Conservation (phyloP, 75 land plant species). For the Cupressus sempervirens region DNA sequence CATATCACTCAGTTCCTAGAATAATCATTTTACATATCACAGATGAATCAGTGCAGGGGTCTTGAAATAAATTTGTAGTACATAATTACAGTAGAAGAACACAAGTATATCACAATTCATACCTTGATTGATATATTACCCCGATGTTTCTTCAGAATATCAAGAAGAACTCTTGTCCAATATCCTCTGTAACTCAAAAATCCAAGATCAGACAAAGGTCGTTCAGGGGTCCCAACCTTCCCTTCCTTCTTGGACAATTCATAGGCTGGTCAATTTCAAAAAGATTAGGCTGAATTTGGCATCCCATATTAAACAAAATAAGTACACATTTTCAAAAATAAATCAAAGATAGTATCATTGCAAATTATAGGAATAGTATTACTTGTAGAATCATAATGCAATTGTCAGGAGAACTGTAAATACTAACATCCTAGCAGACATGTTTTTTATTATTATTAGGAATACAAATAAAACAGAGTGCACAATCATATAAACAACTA, state of each 20-base stretch:
- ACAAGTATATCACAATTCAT: background rate
- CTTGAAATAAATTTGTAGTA: background rate
- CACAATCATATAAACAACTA: background rate
- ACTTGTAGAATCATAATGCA: background rate
- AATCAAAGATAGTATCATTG: background rate
- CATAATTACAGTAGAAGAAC: background rate
- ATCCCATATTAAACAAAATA: background rate
- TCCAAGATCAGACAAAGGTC: constrained; percentile 46
- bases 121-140: constrained; percentile 47
- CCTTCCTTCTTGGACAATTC: constrained; percentile 45
- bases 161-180: constrained; percentile 44
- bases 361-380: background rate
- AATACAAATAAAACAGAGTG: background rate
- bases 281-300: background rate
- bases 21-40: constrained; percentile 4
- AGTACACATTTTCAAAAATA: too few species aligned
- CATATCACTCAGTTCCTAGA: constrained; percentile 52
- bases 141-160: constrained; percentile 41
- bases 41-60: background rate
- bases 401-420: background rate
- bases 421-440: background rate
- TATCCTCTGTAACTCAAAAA: constrained; percentile 45
- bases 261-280: constrained; percentile 17
- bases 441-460: background rate
- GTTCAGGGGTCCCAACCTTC: constrained; percentile 49